Evolutionary conservation across 768 basidiomycete species (phyloP).

Genomic region (Boletellus sp.): DNA sequence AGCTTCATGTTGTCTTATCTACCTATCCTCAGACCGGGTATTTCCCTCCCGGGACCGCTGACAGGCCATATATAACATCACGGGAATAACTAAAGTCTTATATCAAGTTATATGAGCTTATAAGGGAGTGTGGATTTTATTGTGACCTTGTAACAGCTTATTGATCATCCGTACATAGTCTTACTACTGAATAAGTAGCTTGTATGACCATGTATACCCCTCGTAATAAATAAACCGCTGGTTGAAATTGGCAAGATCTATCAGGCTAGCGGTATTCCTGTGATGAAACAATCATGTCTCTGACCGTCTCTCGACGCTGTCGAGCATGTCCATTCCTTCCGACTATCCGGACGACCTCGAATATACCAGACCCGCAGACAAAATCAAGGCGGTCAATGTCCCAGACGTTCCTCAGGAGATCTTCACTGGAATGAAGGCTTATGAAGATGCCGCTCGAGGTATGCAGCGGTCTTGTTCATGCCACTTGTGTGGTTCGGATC

Average conservation of each 20-base stretch:
- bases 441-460: constrained; percentile 39
- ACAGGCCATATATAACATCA: constrained; percentile 1
- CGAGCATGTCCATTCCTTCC: constrained; percentile 19
- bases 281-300: too few species aligned
- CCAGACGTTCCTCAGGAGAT: constrained; percentile 31
- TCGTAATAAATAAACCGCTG: too few species aligned
- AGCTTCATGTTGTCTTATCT: not conserved
- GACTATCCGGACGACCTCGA: constrained; percentile 30
- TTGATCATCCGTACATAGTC: too few species aligned
- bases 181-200: too few species aligned
- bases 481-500: not conserved
- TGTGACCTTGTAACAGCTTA: too few species aligned
- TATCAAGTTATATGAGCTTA: too few species aligned
- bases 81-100: too few species aligned
- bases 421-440: constrained; percentile 34
- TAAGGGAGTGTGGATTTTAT: too few species aligned
- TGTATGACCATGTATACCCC: too few species aligned
- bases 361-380: constrained; percentile 35
- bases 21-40: not conserved
- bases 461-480: not conserved
- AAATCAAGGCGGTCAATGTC: constrained; percentile 39
- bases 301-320: not conserved
- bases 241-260: too few species aligned
- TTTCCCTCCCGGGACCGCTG: not conserved
- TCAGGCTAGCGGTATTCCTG: too few species aligned